phyloP scores from a whole-genome alignment of 768 basidiomycete species.

The Astraeus odoratus region DNA sequence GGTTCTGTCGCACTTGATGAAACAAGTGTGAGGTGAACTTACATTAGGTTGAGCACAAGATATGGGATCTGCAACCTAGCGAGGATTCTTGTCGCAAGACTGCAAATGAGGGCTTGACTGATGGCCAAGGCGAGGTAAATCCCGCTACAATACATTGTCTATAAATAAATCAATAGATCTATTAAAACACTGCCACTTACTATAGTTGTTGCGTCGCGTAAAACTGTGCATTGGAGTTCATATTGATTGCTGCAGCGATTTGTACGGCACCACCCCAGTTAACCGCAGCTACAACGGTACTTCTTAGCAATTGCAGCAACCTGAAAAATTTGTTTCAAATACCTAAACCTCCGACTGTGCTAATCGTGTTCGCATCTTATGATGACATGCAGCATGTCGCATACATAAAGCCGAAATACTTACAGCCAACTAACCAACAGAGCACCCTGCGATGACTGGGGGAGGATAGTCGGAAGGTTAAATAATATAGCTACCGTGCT shows the following conservation, averaged over 20 bases:
- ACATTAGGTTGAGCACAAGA: slow-evolving; percentile 4
- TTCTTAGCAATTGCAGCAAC: slow-evolving; percentile 29
- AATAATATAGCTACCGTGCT: too few relatives aligned
- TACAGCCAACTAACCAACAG: slow-evolving; percentile 50
- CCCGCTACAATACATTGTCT: background rate
- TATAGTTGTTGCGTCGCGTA: slow-evolving; percentile 23
- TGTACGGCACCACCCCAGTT: slow-evolving; percentile 63
- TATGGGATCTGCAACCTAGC: background rate
- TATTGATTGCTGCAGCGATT: slow-evolving; percentile 57
- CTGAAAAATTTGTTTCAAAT: too few relatives aligned
- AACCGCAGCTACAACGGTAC: slow-evolving; percentile 37
- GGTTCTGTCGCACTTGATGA: background rate
- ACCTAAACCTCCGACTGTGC: too few relatives aligned
- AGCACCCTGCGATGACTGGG: too few relatives aligned
- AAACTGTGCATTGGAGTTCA: slow-evolving; percentile 38
- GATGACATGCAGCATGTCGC: background rate
- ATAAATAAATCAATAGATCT: background rate
- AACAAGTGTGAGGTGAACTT: slow-evolving; percentile 6
- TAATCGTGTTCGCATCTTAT: slow-evolving; percentile 43
- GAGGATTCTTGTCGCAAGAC: background rate
- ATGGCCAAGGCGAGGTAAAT: background rate
- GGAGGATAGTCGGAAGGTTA: too few relatives aligned
- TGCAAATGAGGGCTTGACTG: background rate
- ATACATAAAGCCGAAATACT: slow-evolving; percentile 7
- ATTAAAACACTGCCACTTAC: too few relatives aligned